Evolutionary conservation across 208 protist genomes (phyloP), one percentile per base, ranked within the genome.

Genomic region (Endotrypanum monterogeii): DNA sequence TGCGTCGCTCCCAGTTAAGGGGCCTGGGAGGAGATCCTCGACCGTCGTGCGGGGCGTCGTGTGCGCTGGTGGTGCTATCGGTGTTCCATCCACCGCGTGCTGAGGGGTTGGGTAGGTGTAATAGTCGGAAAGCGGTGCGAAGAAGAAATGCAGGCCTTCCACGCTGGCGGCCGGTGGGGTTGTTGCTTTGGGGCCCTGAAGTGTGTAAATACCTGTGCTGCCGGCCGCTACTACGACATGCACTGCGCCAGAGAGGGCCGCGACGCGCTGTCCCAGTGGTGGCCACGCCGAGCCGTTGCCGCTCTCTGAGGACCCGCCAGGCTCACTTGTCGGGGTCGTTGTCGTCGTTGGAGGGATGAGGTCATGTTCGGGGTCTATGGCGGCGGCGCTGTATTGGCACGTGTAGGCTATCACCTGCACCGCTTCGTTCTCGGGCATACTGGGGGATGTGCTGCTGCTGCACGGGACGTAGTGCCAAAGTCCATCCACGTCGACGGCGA

Each of bases 141-240:
- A 92, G 79, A 84, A 88, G 20, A 94, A 70, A 52, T 88, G 82
- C 62, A 90, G 76, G 20, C 85, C 83, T 37, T 80, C 82, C 55
- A 79, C 73, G 28, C 71, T 62, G 18, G 73, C 81, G 3, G 61
- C 68, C 12, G 58, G 51, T 37, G 67, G 52, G 6, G 52, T 57
- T 1, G 51, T 51, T 3, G 12, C 73, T 8, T 66, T 71, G 0
- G 74, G 83, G 1, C 77, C 80, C 56, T 80, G 60, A 35, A 93
- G 74, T 16, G 70, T 66, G 80, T 95, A 92, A 7, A 87, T 77
- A 25, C 90, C 90, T 1, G 85, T 76, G 46, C 87, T 93, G 62
- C 82, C 84, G 2, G 77, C 80, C 0, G 86, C 75, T 39, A 93
- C 88, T n/a, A 93, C 84, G 30, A 95, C 68, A 52, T 93, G 90